Conservation (phyloP, 202 grass and related monocot species). For the Panicum virgatum region DNA sequence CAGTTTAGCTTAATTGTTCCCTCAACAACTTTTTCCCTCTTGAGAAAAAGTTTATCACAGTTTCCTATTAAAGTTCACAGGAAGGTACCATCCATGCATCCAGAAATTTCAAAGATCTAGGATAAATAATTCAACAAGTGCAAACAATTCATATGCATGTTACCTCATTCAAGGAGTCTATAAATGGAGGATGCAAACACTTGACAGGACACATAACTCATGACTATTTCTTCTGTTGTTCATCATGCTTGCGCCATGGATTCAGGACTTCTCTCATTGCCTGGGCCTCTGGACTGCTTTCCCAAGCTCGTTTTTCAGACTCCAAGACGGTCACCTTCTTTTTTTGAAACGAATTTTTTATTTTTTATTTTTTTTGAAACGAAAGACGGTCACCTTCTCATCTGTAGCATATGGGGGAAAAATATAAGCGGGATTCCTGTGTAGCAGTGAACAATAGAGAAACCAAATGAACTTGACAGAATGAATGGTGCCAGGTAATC, state of each 20-base stretch:
- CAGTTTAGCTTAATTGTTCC: not conserved
- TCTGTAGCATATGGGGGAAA: constrained; percentile 17
- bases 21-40: not conserved
- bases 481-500: not conserved
- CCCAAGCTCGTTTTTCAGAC: constrained; percentile 74
- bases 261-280: constrained; percentile 69
- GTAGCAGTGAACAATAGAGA: not conserved
- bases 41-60: not conserved
- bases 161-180: constrained; percentile 12
- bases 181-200: not conserved
- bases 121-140: not conserved
- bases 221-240: constrained; percentile 38
- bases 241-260: constrained; percentile 62
- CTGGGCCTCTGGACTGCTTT: constrained; percentile 61
- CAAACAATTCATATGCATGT: not conserved
- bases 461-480: not conserved
- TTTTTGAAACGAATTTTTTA: no score
- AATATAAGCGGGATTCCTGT: not conserved
- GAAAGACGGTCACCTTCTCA: constrained; percentile 66
- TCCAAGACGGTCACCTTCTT: constrained; percentile 65
- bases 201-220: constrained; percentile 22
- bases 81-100: not conserved
- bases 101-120: not conserved
- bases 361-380: no score
- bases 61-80: not conserved